Evolutionary conservation across 352 stramenopile species (phyloP).

Genomic region (Peronosclerospora sorghi): DNA sequence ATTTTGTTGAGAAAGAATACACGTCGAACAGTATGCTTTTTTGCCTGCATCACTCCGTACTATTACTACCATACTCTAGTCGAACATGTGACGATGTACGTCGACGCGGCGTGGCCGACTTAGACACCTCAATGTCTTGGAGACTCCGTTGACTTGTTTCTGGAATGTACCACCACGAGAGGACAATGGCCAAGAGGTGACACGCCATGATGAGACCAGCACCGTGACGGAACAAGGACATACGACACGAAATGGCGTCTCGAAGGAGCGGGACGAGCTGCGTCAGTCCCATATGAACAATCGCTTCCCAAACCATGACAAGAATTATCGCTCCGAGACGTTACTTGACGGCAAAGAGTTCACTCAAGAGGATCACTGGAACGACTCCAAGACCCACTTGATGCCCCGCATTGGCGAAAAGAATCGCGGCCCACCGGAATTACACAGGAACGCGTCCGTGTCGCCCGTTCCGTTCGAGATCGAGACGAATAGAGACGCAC

Average conservation of each 20-base stretch:
- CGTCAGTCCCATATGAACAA: constrained; percentile 29
- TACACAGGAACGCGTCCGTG: constrained; percentile 23
- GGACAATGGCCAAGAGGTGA: constrained; percentile 31
- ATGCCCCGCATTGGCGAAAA: constrained; percentile 55
- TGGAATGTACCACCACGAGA: constrained; percentile 58
- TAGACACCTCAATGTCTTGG: constrained; percentile 65
- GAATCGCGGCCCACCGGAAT: constrained; percentile 49
- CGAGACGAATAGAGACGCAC: constrained; percentile 37
- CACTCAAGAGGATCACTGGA: constrained; percentile 45
- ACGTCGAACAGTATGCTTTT: constrained; percentile 3
- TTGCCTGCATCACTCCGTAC: constrained; percentile 7
- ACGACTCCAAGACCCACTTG: constrained; percentile 52
- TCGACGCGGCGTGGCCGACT: constrained; percentile 48
- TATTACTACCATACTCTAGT: constrained; percentile 29
- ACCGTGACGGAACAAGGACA: constrained; percentile 33
- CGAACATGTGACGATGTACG: constrained; percentile 37
- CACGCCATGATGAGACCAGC: constrained; percentile 32
- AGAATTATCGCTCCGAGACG: constrained; percentile 54
- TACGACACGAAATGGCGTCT: constrained; percentile 19
- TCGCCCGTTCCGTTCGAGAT: constrained; percentile 21
- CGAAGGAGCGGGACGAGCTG: constrained; percentile 31
- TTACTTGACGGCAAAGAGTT: constrained; percentile 61
- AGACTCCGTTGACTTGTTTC: constrained; percentile 69
- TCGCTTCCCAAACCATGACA: constrained; percentile 46
- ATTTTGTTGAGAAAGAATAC: constrained; percentile 19